These are phyloP conservation scores for Termitomyces sp. DNA, from an alignment of 768 basidiomycete species.

Conservation along the genomic window DNA sequence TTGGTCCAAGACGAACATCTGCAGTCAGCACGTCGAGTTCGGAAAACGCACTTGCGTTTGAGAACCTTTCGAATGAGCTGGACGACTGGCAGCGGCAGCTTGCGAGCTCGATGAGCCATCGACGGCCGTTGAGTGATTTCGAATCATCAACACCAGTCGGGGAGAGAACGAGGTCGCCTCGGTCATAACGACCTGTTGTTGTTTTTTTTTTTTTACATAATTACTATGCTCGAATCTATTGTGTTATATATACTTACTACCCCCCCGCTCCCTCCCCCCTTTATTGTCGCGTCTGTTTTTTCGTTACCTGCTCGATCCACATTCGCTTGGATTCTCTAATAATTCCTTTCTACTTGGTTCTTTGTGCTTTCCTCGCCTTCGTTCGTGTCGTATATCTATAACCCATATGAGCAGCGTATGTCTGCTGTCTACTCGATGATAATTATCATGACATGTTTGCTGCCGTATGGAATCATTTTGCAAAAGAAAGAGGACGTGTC, in stretches of 20 bases:
- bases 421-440: constrained; percentile 20
- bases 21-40: constrained; percentile 74
- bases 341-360: constrained; percentile 24
- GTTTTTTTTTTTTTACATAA: constrained; percentile 10
- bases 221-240: constrained; percentile 30
- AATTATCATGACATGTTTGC: constrained; percentile 4
- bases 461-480: too few relatives aligned
- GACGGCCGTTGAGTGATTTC: constrained; percentile 67
- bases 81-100: constrained; percentile 86
- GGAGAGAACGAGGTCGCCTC: constrained; percentile 57
- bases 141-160: constrained; percentile 52
- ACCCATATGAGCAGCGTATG: constrained; percentile 22
- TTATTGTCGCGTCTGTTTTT: constrained; percentile 20
- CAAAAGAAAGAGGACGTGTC: too few relatives aligned
- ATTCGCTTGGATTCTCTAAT: constrained; percentile 51
- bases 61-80: constrained; percentile 73
- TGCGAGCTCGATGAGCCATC: constrained; percentile 70
- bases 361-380: constrained; percentile 22
- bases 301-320: constrained; percentile 29
- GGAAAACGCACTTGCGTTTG: constrained; percentile 72
- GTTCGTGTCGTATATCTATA: constrained; percentile 29
- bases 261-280: too few relatives aligned
- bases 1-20: constrained; percentile 59
- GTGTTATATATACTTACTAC: constrained; percentile 37
- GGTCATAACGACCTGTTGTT: constrained; percentile 32